phyloP scores from a whole-genome alignment of 2,329 filamentous ascomycete species.

The Paecilomyces sp. region DNA sequence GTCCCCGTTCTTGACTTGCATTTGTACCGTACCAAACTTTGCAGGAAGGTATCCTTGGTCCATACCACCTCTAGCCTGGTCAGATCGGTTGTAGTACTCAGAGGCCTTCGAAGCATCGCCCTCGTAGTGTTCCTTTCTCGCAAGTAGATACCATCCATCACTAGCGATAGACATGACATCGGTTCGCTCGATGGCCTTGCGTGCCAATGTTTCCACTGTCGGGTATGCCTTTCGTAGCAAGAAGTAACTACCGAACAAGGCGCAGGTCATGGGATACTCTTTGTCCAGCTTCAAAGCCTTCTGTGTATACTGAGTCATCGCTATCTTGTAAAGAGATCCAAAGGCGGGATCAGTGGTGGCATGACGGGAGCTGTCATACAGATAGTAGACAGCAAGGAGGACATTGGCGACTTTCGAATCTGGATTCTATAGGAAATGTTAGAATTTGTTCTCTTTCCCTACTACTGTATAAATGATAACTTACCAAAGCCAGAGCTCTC shows the following conservation, averaged over 20 bases:
- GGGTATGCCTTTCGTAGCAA: slow-evolving; percentile 71
- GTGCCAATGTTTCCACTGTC: slow-evolving; percentile 78
- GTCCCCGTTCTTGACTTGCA: slow-evolving; percentile 77
- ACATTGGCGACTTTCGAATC: slow-evolving; percentile 87
- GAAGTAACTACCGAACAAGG: slow-evolving; percentile 87
- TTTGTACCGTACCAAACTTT: slow-evolving; percentile 88
- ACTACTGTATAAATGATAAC: slow-evolving; percentile 4
- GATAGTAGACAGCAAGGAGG: slow-evolving; percentile 80
- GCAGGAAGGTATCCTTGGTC: slow-evolving; percentile 88
- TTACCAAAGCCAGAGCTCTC: slow-evolving; percentile 69
- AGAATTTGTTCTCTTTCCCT: not conserved
- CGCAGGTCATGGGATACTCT: slow-evolving; percentile 79
- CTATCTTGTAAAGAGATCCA: slow-evolving; percentile 76
- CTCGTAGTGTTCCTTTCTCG: slow-evolving; percentile 80
- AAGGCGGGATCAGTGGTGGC: slow-evolving; percentile 81
- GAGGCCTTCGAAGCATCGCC: slow-evolving; percentile 67
- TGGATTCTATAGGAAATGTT: slow-evolving; percentile 45
- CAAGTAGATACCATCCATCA: slow-evolving; percentile 94
- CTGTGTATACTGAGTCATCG: slow-evolving; percentile 90
- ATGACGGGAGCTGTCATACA: slow-evolving; percentile 77
- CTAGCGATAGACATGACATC: slow-evolving; percentile 95
- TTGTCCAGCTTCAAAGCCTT: slow-evolving; percentile 92
- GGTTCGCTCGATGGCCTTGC: slow-evolving; percentile 90
- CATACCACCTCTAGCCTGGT: slow-evolving; percentile 84
- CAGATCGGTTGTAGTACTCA: slow-evolving; percentile 83